phyloP scores from a whole-genome alignment of 768 basidiomycete species.

The Leccinum subgranulosum region DNA sequence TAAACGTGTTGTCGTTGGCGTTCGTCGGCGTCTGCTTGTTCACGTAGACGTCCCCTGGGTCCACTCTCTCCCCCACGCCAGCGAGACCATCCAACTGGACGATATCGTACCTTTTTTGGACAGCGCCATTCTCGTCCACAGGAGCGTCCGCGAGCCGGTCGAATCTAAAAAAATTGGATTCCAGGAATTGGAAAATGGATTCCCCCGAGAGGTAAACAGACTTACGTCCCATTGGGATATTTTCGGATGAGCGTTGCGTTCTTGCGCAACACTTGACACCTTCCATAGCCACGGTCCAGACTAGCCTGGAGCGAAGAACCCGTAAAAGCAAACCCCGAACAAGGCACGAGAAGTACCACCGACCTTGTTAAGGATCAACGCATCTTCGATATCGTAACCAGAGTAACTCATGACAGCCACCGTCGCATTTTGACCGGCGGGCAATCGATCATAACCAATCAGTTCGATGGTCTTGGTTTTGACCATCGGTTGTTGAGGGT shows the following conservation, averaged over 20 bases:
- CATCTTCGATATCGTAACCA: conserved; percentile 99
- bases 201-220: conserved; percentile 26
- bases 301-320: conserved; percentile 58
- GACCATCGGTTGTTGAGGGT: conserved; percentile 99
- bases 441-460: conserved; percentile 92
- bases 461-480: conserved; percentile 98
- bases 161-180: conserved; percentile 46
- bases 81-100: conserved; percentile 92
- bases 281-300: conserved; percentile 94
- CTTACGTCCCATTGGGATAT: conserved; percentile 96
- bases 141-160: conserved; percentile 95
- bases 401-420: conserved; percentile 99
- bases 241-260: conserved; percentile 91
- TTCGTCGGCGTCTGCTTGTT: conserved; percentile 97
- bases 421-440: conserved; percentile 97
- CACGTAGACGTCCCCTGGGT: conserved; percentile 91
- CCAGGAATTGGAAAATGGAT: conserved; percentile 3
- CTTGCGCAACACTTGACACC: conserved; percentile 97
- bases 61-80: conserved; percentile 91
- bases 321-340: conserved; percentile 2
- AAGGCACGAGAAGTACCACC: conserved; percentile 14
- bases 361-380: conserved; percentile 91
- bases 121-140: conserved; percentile 73
- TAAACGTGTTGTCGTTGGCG: conserved; percentile 88
- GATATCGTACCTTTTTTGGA: conserved; percentile 84